These are phyloP conservation scores for Xylariales sp. DNA, from an alignment of 2,329 filamentous ascomycete species.

Conservation along the genomic window DNA sequence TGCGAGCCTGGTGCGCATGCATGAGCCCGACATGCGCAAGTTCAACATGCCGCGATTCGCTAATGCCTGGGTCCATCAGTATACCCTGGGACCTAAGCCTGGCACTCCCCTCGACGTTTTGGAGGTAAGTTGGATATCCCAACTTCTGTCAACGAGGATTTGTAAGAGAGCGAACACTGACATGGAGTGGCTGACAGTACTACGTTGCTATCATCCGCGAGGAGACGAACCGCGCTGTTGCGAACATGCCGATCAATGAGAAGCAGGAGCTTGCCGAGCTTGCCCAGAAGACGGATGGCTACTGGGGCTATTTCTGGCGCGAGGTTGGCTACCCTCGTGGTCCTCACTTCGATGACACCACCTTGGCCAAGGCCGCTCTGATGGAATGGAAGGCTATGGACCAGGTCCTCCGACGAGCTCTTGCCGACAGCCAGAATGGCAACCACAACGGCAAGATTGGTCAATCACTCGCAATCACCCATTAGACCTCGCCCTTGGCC, in stretches of 20 bases:
- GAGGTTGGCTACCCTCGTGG: constrained; percentile 40
- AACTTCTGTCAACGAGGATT: too few relatives aligned
- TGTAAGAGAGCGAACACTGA: not conserved
- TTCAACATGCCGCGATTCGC: constrained; percentile 46
- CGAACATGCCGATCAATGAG: constrained; percentile 35
- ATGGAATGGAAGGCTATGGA: constrained; percentile 47
- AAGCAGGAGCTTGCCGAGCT: constrained; percentile 33
- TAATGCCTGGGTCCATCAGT: constrained; percentile 46
- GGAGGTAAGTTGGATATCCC: constrained; percentile 40
- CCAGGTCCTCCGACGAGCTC: constrained; percentile 35
- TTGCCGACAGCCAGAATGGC: not conserved
- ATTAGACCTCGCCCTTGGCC: too few relatives aligned
- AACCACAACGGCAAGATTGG: not conserved
- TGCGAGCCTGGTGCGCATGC: constrained; percentile 35
- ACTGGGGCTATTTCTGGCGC: constrained; percentile 51
- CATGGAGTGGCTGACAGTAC: constrained; percentile 36
- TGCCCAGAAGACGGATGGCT: constrained; percentile 31
- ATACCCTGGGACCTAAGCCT: constrained; percentile 46
- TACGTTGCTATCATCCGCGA: constrained; percentile 53
- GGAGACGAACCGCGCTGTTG: constrained; percentile 39
- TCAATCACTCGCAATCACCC: too few relatives aligned
- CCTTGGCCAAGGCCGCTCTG: constrained; percentile 39
- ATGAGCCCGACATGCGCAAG: constrained; percentile 28
- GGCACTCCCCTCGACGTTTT: constrained; percentile 46
- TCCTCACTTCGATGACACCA: constrained; percentile 40